phyloP scores from a whole-genome alignment of 805 yeast species.

The Kregervanrija fluxuum region DNA sequence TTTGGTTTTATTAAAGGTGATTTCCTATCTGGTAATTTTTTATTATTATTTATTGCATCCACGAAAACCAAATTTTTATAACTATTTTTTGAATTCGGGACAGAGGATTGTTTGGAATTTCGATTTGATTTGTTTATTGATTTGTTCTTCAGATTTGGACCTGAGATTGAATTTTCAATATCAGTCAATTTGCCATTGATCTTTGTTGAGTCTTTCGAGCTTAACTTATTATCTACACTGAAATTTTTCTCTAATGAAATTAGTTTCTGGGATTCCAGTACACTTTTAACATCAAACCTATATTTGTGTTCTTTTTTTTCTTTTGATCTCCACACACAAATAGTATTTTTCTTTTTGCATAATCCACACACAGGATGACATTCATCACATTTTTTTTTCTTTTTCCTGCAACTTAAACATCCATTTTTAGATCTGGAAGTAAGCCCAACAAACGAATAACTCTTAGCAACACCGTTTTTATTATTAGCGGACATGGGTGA shows the following conservation, averaged over 20 bases:
- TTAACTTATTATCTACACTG: background rate
- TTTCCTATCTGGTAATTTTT: too few relatives aligned
- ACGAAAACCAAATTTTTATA: too few relatives aligned
- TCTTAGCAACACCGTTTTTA: background rate
- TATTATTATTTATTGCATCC: too few relatives aligned
- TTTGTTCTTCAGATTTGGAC: too few relatives aligned
- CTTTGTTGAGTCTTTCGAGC: too few relatives aligned
- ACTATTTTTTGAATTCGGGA: too few relatives aligned
- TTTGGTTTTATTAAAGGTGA: too few relatives aligned
- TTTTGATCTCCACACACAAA: conserved; percentile 23
- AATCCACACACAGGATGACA: conserved; percentile 37
- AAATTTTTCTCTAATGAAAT: conserved; percentile 9
- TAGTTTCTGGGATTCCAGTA: conserved; percentile 15
- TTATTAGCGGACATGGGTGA: background rate
- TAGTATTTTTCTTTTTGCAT: conserved; percentile 27
- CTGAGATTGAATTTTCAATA: too few relatives aligned
- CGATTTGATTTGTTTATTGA: too few relatives aligned
- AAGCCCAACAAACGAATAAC: conserved; percentile 25
- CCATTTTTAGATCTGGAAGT: conserved; percentile 32
- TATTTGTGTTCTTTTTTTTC: conserved; percentile 7
- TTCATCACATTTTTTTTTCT: conserved; percentile 47
- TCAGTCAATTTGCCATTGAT: too few relatives aligned
- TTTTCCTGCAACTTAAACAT: conserved; percentile 33
- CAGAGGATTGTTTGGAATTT: too few relatives aligned
- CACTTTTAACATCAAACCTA: conserved; percentile 9